Conservation (phyloP, 2,329 filamentous ascomycete species). For the Blastomyces emzantsi region DNA sequence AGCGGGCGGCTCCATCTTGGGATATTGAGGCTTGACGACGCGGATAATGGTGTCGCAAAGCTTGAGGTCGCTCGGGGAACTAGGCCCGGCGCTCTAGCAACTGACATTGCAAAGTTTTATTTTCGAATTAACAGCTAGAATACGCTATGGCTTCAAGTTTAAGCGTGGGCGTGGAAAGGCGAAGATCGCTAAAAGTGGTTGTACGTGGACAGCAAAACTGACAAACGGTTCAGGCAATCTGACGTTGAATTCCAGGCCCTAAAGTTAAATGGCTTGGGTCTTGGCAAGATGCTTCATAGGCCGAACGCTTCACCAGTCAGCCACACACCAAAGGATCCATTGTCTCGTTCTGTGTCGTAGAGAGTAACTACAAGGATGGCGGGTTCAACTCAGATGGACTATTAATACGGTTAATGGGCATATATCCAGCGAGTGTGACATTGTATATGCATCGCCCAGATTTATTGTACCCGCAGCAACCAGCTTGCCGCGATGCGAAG, state of each 20-base stretch:
- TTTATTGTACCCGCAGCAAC: not conserved
- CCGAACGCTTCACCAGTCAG: too few species aligned
- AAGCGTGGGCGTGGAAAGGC: not conserved
- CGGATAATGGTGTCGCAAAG: conserved; percentile 2
- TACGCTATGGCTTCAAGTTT: not conserved
- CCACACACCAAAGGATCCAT: too few species aligned
- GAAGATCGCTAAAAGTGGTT: not conserved
- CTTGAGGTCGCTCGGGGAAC: not conserved
- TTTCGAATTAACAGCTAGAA: not conserved
- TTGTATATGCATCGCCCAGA: not conserved
- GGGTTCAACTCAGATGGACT: not conserved
- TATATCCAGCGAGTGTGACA: not conserved
- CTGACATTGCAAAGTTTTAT: not conserved
- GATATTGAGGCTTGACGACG: not conserved
- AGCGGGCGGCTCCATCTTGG: not conserved
- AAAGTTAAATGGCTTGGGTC: not conserved
- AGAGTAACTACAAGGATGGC: not conserved
- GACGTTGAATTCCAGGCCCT: too few species aligned
- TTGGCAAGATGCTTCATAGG: not conserved
- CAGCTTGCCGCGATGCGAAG: not conserved
- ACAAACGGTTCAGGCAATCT: too few species aligned
- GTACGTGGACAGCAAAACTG: not conserved
- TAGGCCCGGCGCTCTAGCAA: not conserved
- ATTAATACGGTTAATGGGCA: too few species aligned
- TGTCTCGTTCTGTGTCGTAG: not conserved